Percentiles rank a stretch among this genome's conserved stretches.
phyloP scores from a whole-genome alignment of 2,329 filamentous ascomycete genomes.

The Pezizomycotina sp. region DNA sequence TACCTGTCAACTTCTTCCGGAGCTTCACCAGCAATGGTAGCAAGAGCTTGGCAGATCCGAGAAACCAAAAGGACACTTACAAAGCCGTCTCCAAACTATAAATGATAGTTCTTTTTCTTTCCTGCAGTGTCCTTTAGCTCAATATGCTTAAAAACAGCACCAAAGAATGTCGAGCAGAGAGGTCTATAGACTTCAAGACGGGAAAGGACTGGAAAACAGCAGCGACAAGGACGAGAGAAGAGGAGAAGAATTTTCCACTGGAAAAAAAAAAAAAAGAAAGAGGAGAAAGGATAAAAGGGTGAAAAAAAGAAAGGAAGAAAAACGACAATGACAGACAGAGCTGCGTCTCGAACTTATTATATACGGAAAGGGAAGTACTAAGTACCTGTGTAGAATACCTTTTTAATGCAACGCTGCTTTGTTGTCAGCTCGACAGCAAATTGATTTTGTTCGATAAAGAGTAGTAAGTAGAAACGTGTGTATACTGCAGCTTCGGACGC shows the following conservation, averaged over 20 bases:
- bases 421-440: no score
- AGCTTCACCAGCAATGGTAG: neutral
- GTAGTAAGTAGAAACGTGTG: no score
- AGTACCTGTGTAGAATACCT: no score
- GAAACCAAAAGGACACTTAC: neutral
- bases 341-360: no score
- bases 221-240: neutral
- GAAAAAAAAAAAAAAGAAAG: slow-evolving; percentile 10
- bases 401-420: no score
- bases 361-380: no score
- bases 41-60: neutral
- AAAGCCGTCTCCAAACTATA: neutral
- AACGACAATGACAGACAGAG: neutral
- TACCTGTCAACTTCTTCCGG: neutral
- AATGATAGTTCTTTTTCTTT: neutral
- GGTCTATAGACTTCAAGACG: neutral
- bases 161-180: neutral
- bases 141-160: neutral
- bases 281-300: slow-evolving; percentile 12
- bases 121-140: neutral
- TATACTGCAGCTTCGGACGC: no score
- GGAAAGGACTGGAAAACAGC: neutral
- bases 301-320: neutral
- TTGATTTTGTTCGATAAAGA: no score
- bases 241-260: slow-evolving; percentile 2